A percentile compares a stretch with the other conserved stretches of the same genome.
Evolutionary conservation across 2,329 filamentous ascomycete genomes (phyloP).

Genomic region (Colletotrichum liaoningense): DNA sequence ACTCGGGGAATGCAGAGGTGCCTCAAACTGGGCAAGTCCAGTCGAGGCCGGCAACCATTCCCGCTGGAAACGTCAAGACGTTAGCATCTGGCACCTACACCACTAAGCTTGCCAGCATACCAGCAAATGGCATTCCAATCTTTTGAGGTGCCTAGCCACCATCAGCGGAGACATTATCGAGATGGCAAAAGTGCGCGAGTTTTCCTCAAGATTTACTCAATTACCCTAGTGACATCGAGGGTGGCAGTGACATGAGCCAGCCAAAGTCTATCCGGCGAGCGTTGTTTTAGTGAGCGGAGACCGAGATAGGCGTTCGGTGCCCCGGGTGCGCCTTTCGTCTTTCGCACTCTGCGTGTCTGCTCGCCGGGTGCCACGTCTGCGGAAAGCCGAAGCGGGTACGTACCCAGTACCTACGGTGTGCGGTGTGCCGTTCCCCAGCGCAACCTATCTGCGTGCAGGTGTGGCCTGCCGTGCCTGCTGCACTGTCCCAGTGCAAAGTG

Average conservation of each 20-base stretch:
- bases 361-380: constrained; percentile 27
- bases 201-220: neutral
- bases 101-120: neutral
- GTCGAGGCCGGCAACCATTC: constrained; percentile 8
- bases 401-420: neutral
- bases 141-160: neutral
- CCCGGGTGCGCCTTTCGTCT: neutral
- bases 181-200: neutral
- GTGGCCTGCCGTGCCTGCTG: no score
- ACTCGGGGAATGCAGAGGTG: neutral
- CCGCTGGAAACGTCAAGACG: neutral
- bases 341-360: neutral
- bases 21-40: constrained; percentile 17
- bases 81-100: neutral
- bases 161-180: neutral
- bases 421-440: no score
- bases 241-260: constrained; percentile 6
- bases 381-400: constrained; percentile 30
- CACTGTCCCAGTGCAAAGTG: neutral
- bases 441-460: no score
- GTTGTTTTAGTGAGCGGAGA: constrained; percentile 13
- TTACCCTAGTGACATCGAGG: neutral
- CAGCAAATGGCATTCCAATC: neutral
- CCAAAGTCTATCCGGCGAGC: constrained; percentile 5
- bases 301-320: constrained; percentile 29